Percentiles rank a stretch among this genome's conserved stretches.
Conservation (phyloP, 371 early-diverging fungal species). For the Smittium culicis region DNA sequence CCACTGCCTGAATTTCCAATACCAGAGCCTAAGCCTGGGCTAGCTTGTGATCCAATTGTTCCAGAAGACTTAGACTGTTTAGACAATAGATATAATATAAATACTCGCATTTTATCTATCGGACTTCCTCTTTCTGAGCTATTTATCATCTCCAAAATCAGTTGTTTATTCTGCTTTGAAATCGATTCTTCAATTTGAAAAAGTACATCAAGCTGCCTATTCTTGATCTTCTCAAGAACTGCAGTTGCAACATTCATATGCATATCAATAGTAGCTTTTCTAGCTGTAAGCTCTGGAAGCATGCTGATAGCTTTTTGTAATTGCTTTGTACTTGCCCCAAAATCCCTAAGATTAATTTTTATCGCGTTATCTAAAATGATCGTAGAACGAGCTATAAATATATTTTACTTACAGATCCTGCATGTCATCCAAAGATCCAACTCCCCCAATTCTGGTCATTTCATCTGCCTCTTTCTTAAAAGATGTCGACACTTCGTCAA, state of each 20-base stretch:
- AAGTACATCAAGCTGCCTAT: constrained; percentile 88
- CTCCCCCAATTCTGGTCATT: constrained; percentile 73
- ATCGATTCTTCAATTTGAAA: constrained; percentile 88
- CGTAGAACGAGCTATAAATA: background rate
- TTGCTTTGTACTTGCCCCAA: constrained; percentile 51
- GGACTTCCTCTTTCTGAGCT: constrained; percentile 62
- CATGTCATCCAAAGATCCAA: constrained; percentile 70
- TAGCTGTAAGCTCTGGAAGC: constrained; percentile 88
- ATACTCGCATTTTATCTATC: constrained; percentile 83
- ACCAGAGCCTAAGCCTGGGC: background rate
- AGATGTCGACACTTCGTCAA: constrained; percentile 74
- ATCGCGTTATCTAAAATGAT: constrained; percentile 1
- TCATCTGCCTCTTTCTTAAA: constrained; percentile 90
- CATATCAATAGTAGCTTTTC: constrained; percentile 91
- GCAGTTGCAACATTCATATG: constrained; percentile 97
- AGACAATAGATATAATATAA: constrained; percentile 67
- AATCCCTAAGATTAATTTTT: constrained; percentile 16
- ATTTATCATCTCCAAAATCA: constrained; percentile 64
- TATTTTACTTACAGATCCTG: constrained; percentile 24
- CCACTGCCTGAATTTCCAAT: background rate
- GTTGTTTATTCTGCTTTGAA: constrained; percentile 43
- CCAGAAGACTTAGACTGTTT: constrained; percentile 44
- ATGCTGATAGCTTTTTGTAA: constrained; percentile 83
- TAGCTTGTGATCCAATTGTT: background rate
- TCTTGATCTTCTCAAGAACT: constrained; percentile 80